A percentile compares a stretch with the other conserved stretches of the same genome.
These are phyloP conservation scores for Hyphodiscus hymeniophilus DNA, from an alignment of 495 filamentous ascomycete genomes.

Conservation along the genomic window DNA sequence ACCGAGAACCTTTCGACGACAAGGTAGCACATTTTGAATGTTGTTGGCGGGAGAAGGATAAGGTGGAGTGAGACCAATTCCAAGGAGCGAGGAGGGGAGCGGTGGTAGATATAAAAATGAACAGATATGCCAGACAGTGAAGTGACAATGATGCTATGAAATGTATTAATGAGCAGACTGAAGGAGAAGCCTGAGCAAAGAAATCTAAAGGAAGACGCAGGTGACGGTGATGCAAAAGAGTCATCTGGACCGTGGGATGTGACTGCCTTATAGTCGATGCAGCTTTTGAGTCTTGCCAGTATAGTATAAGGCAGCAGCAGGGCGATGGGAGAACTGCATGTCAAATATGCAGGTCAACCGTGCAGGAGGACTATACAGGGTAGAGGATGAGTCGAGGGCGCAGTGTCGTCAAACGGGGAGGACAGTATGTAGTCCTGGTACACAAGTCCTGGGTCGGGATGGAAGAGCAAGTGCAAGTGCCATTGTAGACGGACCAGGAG, in stretches of 20 bases:
- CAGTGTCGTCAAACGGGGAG: constrained; percentile 7
- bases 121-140: constrained; percentile 4
- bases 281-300: constrained; percentile 12
- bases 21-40: constrained; percentile 57
- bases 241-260: constrained; percentile 19
- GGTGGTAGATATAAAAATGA: not conserved
- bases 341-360: constrained; percentile 18
- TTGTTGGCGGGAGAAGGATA: constrained; percentile 2
- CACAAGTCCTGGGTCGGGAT: constrained; percentile 8
- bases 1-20: constrained; percentile 69
- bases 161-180: constrained; percentile 22
- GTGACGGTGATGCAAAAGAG: constrained; percentile 18
- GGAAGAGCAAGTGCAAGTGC: constrained; percentile 1
- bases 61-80: not conserved
- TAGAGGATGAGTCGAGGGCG: constrained; percentile 11
- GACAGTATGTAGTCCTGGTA: constrained; percentile 7
- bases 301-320: constrained; percentile 18
- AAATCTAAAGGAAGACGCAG: constrained; percentile 14
- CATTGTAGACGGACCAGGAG: constrained; percentile 1
- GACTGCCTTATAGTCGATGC: constrained; percentile 23
- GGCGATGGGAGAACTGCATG: constrained; percentile 12
- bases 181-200: constrained; percentile 22
- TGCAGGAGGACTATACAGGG: constrained; percentile 13
- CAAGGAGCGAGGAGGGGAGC: not conserved
- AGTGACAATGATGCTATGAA: constrained; percentile 12